Evolutionary conservation across 2,329 filamentous ascomycete species (phyloP).

Genomic region (Fusarium sp.): DNA sequence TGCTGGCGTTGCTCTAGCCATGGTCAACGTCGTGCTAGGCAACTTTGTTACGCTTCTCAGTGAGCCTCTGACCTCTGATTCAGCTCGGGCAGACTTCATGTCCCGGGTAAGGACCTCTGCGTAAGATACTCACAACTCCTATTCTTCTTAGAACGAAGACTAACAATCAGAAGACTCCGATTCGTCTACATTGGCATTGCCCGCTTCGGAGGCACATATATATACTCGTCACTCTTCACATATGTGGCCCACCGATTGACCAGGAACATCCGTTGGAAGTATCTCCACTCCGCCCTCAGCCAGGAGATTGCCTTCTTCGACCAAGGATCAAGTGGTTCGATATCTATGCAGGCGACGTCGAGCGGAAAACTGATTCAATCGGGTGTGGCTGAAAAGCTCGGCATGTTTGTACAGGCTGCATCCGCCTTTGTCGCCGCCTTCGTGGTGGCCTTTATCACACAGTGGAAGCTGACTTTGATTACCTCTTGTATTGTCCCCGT

Average conservation of each 20-base stretch:
- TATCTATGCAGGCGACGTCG: slow-evolving; percentile 45
- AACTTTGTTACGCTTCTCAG: slow-evolving; percentile 41
- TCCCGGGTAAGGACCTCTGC: not conserved
- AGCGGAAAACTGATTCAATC: slow-evolving; percentile 48
- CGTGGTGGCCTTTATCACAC: slow-evolving; percentile 46
- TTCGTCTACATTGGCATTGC: slow-evolving; percentile 68
- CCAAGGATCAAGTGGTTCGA: slow-evolving; percentile 6
- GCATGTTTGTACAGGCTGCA: slow-evolving; percentile 47
- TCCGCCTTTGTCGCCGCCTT: slow-evolving; percentile 51
- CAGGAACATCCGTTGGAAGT: slow-evolving; percentile 56
- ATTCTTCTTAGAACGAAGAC: too few relatives aligned
- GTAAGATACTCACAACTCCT: not conserved
- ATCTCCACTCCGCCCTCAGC: slow-evolving; percentile 58
- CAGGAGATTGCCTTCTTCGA: slow-evolving; percentile 56
- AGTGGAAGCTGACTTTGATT: slow-evolving; percentile 56
- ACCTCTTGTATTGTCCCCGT: slow-evolving; percentile 39
- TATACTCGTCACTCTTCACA: slow-evolving; percentile 54
- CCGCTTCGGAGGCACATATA: slow-evolving; percentile 59
- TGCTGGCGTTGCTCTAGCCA: slow-evolving; percentile 39
- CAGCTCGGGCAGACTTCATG: slow-evolving; percentile 8
- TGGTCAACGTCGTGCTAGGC: slow-evolving; percentile 45
- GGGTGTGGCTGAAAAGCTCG: not conserved
- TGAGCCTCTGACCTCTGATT: slow-evolving; percentile 11
- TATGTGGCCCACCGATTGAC: slow-evolving; percentile 61
- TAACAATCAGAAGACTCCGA: slow-evolving; percentile 52